These are phyloP conservation scores for Stephanodiscus minutulus DNA, from an alignment of 108 stramenopile genomes.

Conservation along the genomic window DNA sequence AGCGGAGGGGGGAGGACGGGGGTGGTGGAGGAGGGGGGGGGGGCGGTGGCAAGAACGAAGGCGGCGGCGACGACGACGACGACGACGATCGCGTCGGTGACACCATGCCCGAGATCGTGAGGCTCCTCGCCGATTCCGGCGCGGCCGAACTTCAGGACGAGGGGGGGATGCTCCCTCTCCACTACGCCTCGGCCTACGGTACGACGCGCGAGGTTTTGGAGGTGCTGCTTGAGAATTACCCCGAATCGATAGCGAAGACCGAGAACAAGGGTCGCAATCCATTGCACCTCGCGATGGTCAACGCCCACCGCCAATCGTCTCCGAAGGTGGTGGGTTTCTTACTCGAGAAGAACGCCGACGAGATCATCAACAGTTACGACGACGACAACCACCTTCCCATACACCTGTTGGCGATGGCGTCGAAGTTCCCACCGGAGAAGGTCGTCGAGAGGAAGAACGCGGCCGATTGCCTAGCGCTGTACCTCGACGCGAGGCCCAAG, in stretches of 20 bases:
- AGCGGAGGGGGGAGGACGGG: background rate
- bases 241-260: constrained; percentile 57
- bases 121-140: constrained; percentile 46
- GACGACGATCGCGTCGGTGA: constrained; percentile 31
- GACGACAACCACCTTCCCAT: constrained; percentile 74
- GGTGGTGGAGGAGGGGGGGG: background rate
- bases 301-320: constrained; percentile 75
- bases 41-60: background rate
- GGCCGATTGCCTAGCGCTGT: constrained; percentile 67
- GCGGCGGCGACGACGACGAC: constrained; percentile 7
- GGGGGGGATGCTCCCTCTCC: constrained; percentile 73
- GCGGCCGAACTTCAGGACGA: constrained; percentile 52
- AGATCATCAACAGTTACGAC: constrained; percentile 69
- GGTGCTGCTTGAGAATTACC: constrained; percentile 69
- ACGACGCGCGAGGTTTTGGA: constrained; percentile 61
- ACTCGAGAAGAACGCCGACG: constrained; percentile 48
- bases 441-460: constrained; percentile 53
- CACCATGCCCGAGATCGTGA: constrained; percentile 42
- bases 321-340: constrained; percentile 71
- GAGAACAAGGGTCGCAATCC: constrained; percentile 83
- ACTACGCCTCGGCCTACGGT: constrained; percentile 84
- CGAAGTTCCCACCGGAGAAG: constrained; percentile 40
- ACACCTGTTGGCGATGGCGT: constrained; percentile 61
- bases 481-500: constrained; percentile 62
- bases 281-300: constrained; percentile 87